A percentile compares a stretch with the other conserved stretches of the same genome.
These are phyloP conservation scores for Lycium barbarum DNA, from an alignment of 257 asterid genomes.

Conservation along the genomic window DNA sequence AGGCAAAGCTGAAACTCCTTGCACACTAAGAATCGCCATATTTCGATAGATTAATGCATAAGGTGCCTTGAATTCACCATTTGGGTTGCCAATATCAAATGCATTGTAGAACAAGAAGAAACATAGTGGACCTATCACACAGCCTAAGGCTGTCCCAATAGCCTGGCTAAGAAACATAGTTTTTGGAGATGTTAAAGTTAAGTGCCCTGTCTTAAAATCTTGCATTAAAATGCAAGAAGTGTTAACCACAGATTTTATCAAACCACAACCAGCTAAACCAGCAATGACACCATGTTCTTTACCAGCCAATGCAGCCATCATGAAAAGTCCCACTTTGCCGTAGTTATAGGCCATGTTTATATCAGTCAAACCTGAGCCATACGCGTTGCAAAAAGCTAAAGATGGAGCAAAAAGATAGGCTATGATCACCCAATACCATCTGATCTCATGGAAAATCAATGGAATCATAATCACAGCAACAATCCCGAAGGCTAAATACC, in stretches of 20 bases:
- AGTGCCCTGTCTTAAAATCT: conserved; percentile 77
- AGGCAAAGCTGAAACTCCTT: conserved; percentile 86
- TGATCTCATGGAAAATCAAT: conserved; percentile 64
- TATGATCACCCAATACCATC: conserved; percentile 69
- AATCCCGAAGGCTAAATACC: conserved; percentile 53
- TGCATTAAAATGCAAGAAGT: conserved; percentile 72
- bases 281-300: conserved; percentile 79
- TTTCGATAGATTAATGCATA: conserved; percentile 78
- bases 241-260: conserved; percentile 63
- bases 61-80: conserved; percentile 86
- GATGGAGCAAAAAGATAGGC: conserved; percentile 71
- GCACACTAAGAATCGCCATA: conserved; percentile 79
- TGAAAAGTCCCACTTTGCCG: conserved; percentile 77
- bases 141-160: conserved; percentile 72
- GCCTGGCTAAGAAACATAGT: conserved; percentile 78
- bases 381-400: conserved; percentile 80
- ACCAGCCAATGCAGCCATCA: conserved; percentile 76
- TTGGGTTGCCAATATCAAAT: conserved; percentile 80
- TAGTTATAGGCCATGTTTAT: conserved; percentile 81
- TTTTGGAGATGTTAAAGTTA: conserved; percentile 67
- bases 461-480: conserved; percentile 61
- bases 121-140: conserved; percentile 63
- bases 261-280: conserved; percentile 72
- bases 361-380: conserved; percentile 83
- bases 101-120: conserved; percentile 75